Evolutionary conservation across 1,284 basidiomycete species (phyloP).

Genomic region (Boletus sp.): DNA sequence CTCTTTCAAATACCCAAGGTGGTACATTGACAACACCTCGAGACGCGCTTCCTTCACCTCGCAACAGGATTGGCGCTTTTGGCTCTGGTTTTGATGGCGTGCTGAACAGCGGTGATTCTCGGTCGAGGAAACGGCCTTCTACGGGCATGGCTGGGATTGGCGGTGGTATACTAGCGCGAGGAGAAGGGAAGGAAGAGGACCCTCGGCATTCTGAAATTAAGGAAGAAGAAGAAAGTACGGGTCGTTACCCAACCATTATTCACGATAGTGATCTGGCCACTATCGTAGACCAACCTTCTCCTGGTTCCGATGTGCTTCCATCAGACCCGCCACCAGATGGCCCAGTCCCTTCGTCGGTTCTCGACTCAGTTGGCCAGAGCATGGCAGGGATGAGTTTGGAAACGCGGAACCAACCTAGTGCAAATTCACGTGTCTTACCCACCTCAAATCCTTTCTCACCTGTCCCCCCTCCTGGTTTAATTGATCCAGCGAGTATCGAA

Average conservation of each 20-base stretch:
- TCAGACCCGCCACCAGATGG: constrained; percentile 4
- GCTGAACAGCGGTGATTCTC: constrained; percentile 59
- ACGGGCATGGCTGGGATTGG: constrained; percentile 45
- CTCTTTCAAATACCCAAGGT: constrained; percentile 58
- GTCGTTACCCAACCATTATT: constrained; percentile 15
- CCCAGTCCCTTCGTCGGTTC: constrained; percentile 13
- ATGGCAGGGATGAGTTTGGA: constrained; percentile 21
- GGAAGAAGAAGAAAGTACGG: constrained; percentile 53
- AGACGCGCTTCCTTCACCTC: constrained; percentile 62
- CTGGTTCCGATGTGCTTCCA: constrained; percentile 9
- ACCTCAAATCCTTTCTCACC: constrained; percentile 21
- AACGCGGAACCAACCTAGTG: constrained; percentile 9
- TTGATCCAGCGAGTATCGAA: constrained; percentile 67
- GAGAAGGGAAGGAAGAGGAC: constrained; percentile 41
- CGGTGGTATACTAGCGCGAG: constrained; percentile 32
- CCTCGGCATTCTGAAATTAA: constrained; percentile 45
- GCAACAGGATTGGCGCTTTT: constrained; percentile 52
- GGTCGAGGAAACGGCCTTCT: constrained; percentile 60
- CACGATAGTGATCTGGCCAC: constrained; percentile 7
- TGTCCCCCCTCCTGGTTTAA: constrained; percentile 43
- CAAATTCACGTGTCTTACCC: constrained; percentile 12
- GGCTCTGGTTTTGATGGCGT: constrained; percentile 68
- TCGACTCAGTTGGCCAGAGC: constrained; percentile 8
- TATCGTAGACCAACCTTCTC: constrained; percentile 12
- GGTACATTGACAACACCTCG: constrained; percentile 51